Base-by-base conservation (phyloP, 129 eudicot species). In the Pittosporum tobira region DNA sequence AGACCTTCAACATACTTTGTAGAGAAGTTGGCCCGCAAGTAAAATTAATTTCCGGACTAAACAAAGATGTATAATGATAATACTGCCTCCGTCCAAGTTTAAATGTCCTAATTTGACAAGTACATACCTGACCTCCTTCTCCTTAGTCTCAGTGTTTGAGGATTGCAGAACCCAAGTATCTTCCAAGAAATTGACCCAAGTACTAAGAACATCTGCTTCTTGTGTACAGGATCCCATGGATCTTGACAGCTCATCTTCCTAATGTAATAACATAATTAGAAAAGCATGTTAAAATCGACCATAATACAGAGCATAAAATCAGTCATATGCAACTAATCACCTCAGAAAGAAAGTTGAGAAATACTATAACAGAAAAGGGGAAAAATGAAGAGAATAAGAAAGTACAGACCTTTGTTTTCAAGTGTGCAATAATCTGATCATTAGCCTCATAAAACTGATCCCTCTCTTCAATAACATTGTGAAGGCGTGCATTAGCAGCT, bases 401-500 rank as follows among this genome's bases (percentile, higher is more conserved):
- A 55, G 25, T 3, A 18, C 48, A 73, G 4, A 81, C 96, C 94
- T 84, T 93, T 28, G 79, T 87, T 71, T 84, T 81, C 77, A 87
- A 70, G 77, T 87, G 99, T 13, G 90, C 88, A 67, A 93, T 81
- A 79, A 93, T 81, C 68, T 93, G 96, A 67, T 84, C 94, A 70
- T 93, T 93, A 77, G 96, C 99, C 69, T 93, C 96, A 20, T 83
- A 88, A 45, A 93, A 93, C 54, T 93, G 99, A 66, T 93, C 99
- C 73, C 83, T 87, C 68, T 93, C 99, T 71, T 93, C 99, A 73
- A 71, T 87, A 28, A 68, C 84, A 75, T 81, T 87, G 71, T 73
- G 99, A 55, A 93, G 88, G 22, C 96, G 99, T 51, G 82, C 84
- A 47, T 71, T 73, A 70, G 88, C 96, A 74, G 88, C 94, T 67